A percentile compares a stretch with the other conserved stretches of the same genome.
Conservation (phyloP, 768 basidiomycete genomes). For the Suillus decipiens region DNA sequence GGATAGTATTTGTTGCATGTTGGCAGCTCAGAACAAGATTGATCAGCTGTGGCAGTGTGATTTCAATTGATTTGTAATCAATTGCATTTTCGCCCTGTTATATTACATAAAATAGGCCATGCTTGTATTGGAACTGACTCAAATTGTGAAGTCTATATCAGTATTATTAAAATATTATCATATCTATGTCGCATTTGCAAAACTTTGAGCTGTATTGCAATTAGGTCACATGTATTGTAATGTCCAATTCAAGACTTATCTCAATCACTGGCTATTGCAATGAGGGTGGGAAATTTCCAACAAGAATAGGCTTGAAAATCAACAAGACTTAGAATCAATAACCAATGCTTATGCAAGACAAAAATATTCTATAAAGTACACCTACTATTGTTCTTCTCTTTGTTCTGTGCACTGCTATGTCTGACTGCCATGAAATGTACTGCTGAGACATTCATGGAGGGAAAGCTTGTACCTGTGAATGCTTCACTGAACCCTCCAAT, state of each 20-base stretch:
- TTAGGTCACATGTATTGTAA: background rate
- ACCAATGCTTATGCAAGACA: background rate
- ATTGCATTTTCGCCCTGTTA: too few species aligned
- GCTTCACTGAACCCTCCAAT: slow-evolving; percentile 1
- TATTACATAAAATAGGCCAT: too few species aligned
- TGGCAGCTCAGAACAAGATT: too few species aligned
- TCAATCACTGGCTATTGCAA: too few species aligned
- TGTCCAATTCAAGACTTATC: background rate
- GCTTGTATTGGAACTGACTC: too few species aligned
- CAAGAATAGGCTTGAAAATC: background rate
- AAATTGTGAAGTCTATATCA: background rate
- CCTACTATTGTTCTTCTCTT: background rate
- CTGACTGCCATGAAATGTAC: background rate
- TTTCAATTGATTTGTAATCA: too few species aligned
- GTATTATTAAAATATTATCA: too few species aligned
- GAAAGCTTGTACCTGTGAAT: slow-evolving; percentile 3
- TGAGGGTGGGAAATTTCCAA: too few species aligned
- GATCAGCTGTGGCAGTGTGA: too few species aligned
- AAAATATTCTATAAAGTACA: background rate
- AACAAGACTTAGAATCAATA: background rate
- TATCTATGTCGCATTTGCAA: background rate
- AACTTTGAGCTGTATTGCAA: background rate
- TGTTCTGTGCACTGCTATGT: background rate
- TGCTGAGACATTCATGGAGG: background rate
- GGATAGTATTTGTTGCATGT: too few species aligned